Percentiles rank a stretch among this genome's conserved stretches.
These are phyloP conservation scores for Trichoderma hamatum DNA, from an alignment of 2,329 filamentous ascomycete species.

Conservation along the genomic window DNA sequence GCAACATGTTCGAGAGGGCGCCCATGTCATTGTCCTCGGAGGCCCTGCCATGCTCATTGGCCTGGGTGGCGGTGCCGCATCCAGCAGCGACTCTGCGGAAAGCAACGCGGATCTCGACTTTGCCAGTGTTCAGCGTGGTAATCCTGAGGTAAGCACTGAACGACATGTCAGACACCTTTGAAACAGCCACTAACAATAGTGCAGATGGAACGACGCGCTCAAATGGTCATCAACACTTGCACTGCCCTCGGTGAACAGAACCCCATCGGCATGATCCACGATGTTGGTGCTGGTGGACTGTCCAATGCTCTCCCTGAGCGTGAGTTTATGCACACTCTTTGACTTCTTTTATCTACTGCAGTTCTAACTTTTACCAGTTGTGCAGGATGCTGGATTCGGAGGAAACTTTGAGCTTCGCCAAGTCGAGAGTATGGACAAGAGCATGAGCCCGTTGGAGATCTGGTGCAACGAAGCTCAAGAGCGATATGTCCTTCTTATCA, in stretches of 20 bases:
- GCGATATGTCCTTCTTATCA: conserved; percentile 89
- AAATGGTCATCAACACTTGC: conserved; percentile 98
- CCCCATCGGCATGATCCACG: conserved; percentile 95
- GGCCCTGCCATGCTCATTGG: conserved; percentile 98
- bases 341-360: background rate
- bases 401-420: conserved; percentile 94
- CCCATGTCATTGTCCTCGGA: conserved; percentile 88
- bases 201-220: conserved; percentile 82
- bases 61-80: conserved; percentile 91
- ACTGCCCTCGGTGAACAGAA: conserved; percentile 80
- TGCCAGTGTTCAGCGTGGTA: conserved; percentile 94
- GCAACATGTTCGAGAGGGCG: conserved; percentile 78
- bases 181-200: background rate
- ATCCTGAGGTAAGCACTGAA: conserved; percentile 64
- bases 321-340: conserved; percentile 23
- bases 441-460: conserved; percentile 94
- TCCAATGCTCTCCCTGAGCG: conserved; percentile 76
- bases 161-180: background rate
- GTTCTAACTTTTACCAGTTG: conserved; percentile 49
- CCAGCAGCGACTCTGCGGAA: conserved; percentile 85
- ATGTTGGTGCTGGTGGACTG: conserved; percentile 88
- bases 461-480: conserved; percentile 99
- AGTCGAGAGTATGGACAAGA: conserved; percentile 83
- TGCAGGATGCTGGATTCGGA: conserved; percentile 88
- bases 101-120: conserved; percentile 92